These are phyloP conservation scores for Colletotrichum cordylinicola DNA, from an alignment of 2,329 filamentous ascomycete genomes.

Conservation along the genomic window DNA sequence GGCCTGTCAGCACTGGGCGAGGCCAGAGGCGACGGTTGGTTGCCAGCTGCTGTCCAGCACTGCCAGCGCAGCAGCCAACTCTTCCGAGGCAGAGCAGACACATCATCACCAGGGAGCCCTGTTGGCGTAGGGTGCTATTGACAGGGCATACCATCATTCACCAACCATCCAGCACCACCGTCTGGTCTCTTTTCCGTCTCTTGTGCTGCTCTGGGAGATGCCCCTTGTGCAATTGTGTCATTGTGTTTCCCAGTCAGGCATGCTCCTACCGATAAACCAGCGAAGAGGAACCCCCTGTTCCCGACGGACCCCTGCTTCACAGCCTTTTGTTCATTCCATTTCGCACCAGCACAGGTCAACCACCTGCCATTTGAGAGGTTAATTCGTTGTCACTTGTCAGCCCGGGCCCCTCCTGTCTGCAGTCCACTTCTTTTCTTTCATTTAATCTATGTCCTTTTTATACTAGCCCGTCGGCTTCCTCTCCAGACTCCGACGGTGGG, in stretches of 20 bases:
- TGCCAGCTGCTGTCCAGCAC: not conserved
- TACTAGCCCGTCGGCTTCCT: not conserved
- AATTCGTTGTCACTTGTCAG: not conserved
- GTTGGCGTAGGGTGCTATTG: not conserved
- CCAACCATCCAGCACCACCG: not conserved
- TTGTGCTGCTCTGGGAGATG: not conserved
- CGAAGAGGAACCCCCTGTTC: not conserved
- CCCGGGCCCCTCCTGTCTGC: not conserved
- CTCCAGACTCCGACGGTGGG: not conserved
- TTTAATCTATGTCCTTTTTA: not conserved
- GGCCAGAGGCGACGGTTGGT: not conserved
- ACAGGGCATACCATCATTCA: not conserved
- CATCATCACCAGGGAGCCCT: conserved; percentile 1
- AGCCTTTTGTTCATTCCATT: not conserved
- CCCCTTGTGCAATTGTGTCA: not conserved
- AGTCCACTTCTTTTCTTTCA: not conserved
- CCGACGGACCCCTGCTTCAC: not conserved
- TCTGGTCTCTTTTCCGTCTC: not conserved
- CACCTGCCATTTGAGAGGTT: not conserved
- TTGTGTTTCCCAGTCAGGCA: not conserved
- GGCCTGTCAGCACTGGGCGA: not conserved
- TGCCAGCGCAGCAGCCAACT: conserved; percentile 5
- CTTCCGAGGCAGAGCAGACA: not conserved
- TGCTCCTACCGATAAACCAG: not conserved
- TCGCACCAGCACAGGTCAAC: not conserved